Evolutionary conservation across 169 alveolate genomes (phyloP), one percentile per base, ranked within the genome.

Genomic region (Plasmodium coatneyi): DNA sequence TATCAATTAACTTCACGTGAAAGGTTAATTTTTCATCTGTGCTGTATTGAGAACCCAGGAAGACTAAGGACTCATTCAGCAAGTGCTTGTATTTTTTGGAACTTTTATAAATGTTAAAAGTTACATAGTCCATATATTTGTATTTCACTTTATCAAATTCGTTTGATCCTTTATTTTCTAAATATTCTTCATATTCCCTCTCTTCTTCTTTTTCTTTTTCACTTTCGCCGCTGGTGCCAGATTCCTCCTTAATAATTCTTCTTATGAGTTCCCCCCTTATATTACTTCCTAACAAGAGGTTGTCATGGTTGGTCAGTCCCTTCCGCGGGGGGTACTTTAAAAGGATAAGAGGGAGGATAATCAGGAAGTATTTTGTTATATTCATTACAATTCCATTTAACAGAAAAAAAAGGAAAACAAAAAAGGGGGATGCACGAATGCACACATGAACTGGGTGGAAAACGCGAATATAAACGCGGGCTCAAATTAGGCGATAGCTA

Each of bases 321-420:
- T 86, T 34, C 79, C 71, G 34, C 43, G 79, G 16, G 71, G 43
- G 14, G n/a, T 52, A 74, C 49, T 86, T 86, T 74, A 76, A 36
- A 19, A 86, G 60, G 39, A 56, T 39, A 32, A 74, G 16, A 56
- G 86, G 43, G 70, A 86, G 54, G 70, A 52, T 74, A n/a, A 74
- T 74, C 80, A 86, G 28, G 74, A 86, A 9, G 80, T 34, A 49
- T 39, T 86, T 86, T 34, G 80, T 49, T 74, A 86, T 74, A 86
- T 86, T 86, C 93, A 86, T 86, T 86, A 78, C 81, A 74, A 78
- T 76, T 86, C 80, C 93, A 86, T 86, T 86, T 86, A 86, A 86
- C 52, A 52, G 80, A 86, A 86, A 39, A 83, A 86, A 16, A 6
- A 14, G 54, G 66, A 49, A 52, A 52, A 86, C 22, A 46, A 46